Evolutionary conservation across 805 yeast species (phyloP).

Genomic region (Candida arabinofermentans): DNA sequence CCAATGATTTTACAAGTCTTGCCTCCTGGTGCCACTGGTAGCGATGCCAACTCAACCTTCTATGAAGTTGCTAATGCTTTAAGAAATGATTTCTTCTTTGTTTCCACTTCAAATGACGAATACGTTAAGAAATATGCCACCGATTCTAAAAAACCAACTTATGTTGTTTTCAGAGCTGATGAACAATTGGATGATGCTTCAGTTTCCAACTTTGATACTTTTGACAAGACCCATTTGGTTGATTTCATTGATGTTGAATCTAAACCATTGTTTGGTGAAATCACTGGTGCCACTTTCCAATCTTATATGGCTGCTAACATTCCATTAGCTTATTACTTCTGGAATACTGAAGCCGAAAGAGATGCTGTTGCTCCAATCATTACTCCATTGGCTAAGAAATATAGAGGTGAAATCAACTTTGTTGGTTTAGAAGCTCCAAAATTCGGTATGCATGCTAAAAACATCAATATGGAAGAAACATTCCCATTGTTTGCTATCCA

Average conservation of each 20-base stretch:
- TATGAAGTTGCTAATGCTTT: slow-evolving; percentile 54
- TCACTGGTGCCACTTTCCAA: slow-evolving; percentile 74
- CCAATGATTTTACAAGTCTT: slow-evolving; percentile 54
- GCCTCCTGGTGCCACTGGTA: slow-evolving; percentile 28
- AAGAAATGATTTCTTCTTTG: slow-evolving; percentile 64
- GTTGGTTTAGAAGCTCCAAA: slow-evolving; percentile 81
- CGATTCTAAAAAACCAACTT: slow-evolving; percentile 34
- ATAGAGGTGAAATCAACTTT: slow-evolving; percentile 78
- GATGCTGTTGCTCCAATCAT: slow-evolving; percentile 49
- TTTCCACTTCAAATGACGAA: slow-evolving; percentile 38
- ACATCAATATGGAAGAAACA: slow-evolving; percentile 76
- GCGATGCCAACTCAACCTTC: slow-evolving; percentile 54
- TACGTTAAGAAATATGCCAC: slow-evolving; percentile 33
- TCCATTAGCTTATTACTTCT: slow-evolving; percentile 89
- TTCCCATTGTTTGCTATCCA: slow-evolving; percentile 92
- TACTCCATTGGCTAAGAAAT: slow-evolving; percentile 61
- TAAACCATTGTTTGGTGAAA: slow-evolving; percentile 84
- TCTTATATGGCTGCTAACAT: slow-evolving; percentile 64
- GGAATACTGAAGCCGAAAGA: slow-evolving; percentile 64
- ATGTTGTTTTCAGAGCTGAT: slow-evolving; percentile 45
- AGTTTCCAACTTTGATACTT: slow-evolving; percentile 34
- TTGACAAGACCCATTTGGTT: slow-evolving; percentile 35
- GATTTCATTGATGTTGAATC: slow-evolving; percentile 57
- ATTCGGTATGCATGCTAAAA: slow-evolving; percentile 83
- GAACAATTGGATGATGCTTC: slow-evolving; percentile 47